Evolutionary conservation across 306 rosid genomes (phyloP), one percentile per base, ranked within the genome.

Genomic region (Alnus glutinosa): DNA sequence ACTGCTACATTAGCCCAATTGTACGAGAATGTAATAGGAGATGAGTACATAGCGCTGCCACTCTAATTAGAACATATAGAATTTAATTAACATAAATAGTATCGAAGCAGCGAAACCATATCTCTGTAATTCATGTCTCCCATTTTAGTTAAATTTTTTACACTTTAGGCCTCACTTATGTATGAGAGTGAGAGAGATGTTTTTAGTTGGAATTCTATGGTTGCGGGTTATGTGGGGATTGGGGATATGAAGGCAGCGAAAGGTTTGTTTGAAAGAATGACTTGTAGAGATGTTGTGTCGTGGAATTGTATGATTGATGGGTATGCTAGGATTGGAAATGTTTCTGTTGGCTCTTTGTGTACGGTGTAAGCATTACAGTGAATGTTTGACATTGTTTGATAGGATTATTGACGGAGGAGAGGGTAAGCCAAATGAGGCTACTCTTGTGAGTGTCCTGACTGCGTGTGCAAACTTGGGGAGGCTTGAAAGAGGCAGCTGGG

Each of bases 241-340:
- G 86, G 86, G 34, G 85, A 83, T 82, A 69, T 88, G 84, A 85
- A 75, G 37, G 82, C 77, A 19, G 94, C 94, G 0, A 78, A 62
- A 30, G 84, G 77, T 37, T 76, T 90, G 80, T 88, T 90, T 78
- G 88, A 79, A 36, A 64, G 66, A 52, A 86, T 90, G 87, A 80
- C 81, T 8, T 54, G 10, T 18, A 83, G 76, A 74, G 94, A 90
- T 76, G 85, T 85, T 39, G 89, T 90, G 72, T 71, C 91, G 23
- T 88, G 91, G 90, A 92, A 90, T 82, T 88, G 81, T 28, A 83
- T 92, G 89, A 80, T 92, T 50, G 94, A 92, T 50, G 94, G 94
- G 75, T 87, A 86, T 85, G 85, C 88, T 4, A 84, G 74, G 80
- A 73, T 19, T 72, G 85, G 83, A 66, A 78, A 87, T 71, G 76